These are phyloP conservation scores for Fusarium palustre DNA, from an alignment of 2,329 filamentous ascomycete species.

Conservation along the genomic window DNA sequence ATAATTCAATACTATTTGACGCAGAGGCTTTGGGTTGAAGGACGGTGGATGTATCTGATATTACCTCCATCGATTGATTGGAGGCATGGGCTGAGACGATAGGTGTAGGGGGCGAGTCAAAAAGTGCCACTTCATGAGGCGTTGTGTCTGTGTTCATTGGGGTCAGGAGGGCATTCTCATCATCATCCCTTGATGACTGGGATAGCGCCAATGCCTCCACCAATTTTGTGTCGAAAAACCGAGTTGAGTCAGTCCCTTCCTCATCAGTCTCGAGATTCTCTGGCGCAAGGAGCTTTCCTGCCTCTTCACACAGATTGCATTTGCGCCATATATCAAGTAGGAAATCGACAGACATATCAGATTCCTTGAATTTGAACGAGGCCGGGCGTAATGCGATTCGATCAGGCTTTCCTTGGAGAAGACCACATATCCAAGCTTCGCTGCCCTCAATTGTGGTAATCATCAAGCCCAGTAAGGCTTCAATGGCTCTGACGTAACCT, in stretches of 20 bases:
- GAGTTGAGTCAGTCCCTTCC: constrained; percentile 1
- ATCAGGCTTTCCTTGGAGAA: not conserved
- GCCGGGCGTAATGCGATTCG: not conserved
- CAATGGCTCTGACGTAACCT: constrained; percentile 16
- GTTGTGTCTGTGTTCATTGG: constrained; percentile 1
- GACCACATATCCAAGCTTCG: not conserved
- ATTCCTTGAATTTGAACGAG: accelerated
- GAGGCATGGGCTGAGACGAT: accelerated
- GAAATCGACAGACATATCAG: not conserved
- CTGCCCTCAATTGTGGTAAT: not conserved
- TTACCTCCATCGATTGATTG: accelerated
- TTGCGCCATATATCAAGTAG: constrained; percentile 20
- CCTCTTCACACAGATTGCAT: not conserved
- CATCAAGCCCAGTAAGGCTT: not conserved
- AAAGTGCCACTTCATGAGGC: not conserved
- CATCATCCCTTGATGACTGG: not conserved
- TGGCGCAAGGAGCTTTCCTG: not conserved
- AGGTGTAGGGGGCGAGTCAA: not conserved
- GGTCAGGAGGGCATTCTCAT: not conserved
- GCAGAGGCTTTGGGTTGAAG: accelerated
- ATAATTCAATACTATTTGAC: accelerated
- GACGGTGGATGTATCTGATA: accelerated
- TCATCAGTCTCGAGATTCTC: not conserved
- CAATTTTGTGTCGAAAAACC: constrained; percentile 2
- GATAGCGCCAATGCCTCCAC: not conserved